Conservation (phyloP, 2,329 filamentous ascomycete genomes). For the Stemphylium lycopersici region DNA sequence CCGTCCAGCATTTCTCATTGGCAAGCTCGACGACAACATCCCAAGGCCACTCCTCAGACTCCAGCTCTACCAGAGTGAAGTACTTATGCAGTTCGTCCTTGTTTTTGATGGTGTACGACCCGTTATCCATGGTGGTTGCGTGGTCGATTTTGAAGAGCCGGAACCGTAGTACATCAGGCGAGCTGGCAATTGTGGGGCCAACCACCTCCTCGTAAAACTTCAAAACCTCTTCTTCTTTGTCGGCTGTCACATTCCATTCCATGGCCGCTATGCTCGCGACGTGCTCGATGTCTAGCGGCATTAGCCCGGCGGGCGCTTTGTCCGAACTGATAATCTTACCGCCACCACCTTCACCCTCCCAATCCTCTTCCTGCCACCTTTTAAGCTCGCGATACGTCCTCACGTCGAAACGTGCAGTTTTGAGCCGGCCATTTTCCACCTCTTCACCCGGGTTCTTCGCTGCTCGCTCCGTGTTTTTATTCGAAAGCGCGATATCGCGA, state of each 20-base stretch:
- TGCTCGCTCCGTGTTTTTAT: conserved; percentile 2
- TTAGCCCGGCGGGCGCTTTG: conserved; percentile 4
- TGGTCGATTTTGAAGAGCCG: conserved; percentile 22
- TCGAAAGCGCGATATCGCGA: conserved; percentile 1
- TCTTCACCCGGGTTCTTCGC: conserved; percentile 7
- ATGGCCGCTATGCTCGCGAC: conserved; percentile 20
- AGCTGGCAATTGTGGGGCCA: conserved; percentile 13
- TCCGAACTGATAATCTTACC: conserved; percentile 10
- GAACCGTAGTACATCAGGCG: conserved; percentile 21
- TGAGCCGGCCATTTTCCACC: conserved; percentile 5
- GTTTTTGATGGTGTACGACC: conserved; percentile 5
- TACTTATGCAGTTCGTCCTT: conserved; percentile 14
- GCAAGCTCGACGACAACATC: conserved; percentile 23
- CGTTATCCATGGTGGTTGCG: conserved; percentile 12
- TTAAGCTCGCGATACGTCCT: conserved; percentile 20
- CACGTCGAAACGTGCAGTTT: conserved; percentile 16
- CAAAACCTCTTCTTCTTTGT: conserved; percentile 18
- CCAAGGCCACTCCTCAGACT: conserved; percentile 26
- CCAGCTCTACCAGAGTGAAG: conserved; percentile 21
- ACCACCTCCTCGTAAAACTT: conserved; percentile 14
- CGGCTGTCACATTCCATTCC: conserved; percentile 18
- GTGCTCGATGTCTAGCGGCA: conserved; percentile 15
- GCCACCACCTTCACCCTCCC: conserved; percentile 12
- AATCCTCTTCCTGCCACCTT: conserved; percentile 21
- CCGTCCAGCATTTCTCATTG: conserved; percentile 14